Evolutionary conservation across 495 filamentous ascomycete genomes (phyloP).

Genomic region (Aspergillus ostianus): DNA sequence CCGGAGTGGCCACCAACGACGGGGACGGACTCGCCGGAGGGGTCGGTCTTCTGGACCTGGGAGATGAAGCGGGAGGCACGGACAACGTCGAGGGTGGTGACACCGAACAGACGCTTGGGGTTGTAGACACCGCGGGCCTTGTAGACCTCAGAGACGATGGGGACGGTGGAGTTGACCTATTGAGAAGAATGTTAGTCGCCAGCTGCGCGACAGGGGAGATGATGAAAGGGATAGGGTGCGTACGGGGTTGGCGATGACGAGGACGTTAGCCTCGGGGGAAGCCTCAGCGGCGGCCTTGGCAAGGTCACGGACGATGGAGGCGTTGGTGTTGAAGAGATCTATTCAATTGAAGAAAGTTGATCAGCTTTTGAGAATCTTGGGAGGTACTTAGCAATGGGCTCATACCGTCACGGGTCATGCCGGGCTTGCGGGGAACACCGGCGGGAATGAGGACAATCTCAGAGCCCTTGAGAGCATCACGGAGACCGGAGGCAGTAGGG

Average conservation of each 20-base stretch:
- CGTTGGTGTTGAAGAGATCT: conserved; percentile 99
- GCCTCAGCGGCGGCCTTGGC: conserved; percentile 92
- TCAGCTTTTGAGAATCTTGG: not conserved
- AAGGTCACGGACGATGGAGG: conserved; percentile 97
- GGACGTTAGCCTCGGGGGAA: conserved; percentile 88
- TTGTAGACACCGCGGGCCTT: conserved; percentile 93
- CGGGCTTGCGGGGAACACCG: conserved; percentile 97
- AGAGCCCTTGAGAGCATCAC: conserved; percentile 72
- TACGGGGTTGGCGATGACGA: conserved; percentile 97
- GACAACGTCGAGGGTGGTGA: conserved; percentile 98
- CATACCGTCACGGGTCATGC: conserved; percentile 93
- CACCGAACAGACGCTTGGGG: conserved; percentile 97
- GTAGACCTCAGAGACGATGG: conserved; percentile 95
- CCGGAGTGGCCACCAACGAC: conserved; percentile 97
- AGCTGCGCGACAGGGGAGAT: not conserved
- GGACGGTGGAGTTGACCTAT: conserved; percentile 92
- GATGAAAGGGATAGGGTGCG: conserved; percentile 13
- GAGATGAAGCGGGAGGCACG: conserved; percentile 97
- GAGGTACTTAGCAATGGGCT: conserved; percentile 1
- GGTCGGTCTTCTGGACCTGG: conserved; percentile 86
- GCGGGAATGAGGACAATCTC: conserved; percentile 97
- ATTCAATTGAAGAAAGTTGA: conserved; percentile 1
- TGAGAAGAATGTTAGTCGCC: conserved; percentile 3
- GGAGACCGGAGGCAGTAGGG: conserved; percentile 70
- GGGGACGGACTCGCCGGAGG: conserved; percentile 86